Base-by-base conservation (phyloP, 345 rosid species). In the Clarkia xantiana region DNA sequence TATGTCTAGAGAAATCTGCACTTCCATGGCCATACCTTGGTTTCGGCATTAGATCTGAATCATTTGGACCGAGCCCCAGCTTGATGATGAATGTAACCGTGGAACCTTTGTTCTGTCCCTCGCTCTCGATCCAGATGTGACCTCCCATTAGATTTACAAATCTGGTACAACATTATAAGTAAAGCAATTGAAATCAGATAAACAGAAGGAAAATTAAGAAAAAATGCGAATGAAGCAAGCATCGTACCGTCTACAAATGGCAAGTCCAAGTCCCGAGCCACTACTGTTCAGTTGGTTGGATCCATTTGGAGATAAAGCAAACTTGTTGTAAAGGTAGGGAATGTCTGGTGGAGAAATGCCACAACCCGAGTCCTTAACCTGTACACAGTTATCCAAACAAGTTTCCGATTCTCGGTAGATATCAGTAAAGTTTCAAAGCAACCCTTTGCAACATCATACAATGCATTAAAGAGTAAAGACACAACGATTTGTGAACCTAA, bases 111-210 rank as follows among this genome's bases (percentile, higher is more conserved):
- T 66, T 73, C 19, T 65, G 52, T 40, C 98, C 98, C 45, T 90
- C 86, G 3, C 98, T 91, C 64, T 83, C 94, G 10, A 91, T 71
- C 84, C 94, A 81, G 52, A 86, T 79, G 67, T 84, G 76, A 34
- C 98, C 96, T 55, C 84, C 88, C 98, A 90, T 90, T 63, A 86
- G 73, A 69, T 69, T 75, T n/a, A 81, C 82, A 68, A 83, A 90
- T 69, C 96, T 90, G 70, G 59, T 53, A 14, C 41, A 53, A 9
- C 38, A 52, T 15, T 14, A 42, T 42, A 34, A 17, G 40, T 13
- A 42, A 40, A 44, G 7, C 25, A 42, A 25, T 38, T 11, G 1
- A 34, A 36, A 20, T 15, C 16, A 17, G 47, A 18, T 15, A 53
- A 12, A 6, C 40, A 22, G 1, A 14, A 25, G 9, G 2, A 17